Percentiles rank a stretch among this genome's conserved stretches.
These are phyloP conservation scores for Teratosphaeria pseudoeucalypti DNA, from an alignment of 2,329 filamentous ascomycete species.

Conservation along the genomic window DNA sequence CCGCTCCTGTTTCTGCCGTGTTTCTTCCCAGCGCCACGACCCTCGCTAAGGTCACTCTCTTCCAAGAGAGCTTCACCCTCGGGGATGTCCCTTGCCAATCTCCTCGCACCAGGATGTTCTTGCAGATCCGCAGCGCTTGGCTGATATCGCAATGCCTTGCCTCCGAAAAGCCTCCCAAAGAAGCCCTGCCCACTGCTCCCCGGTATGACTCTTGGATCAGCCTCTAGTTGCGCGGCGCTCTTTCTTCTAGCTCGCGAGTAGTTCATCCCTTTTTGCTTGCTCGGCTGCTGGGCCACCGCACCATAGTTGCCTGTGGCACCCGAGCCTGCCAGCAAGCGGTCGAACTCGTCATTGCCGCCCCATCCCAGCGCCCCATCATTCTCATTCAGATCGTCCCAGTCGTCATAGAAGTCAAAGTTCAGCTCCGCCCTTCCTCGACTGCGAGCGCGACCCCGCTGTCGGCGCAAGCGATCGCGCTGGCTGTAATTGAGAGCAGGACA, in stretches of 20 bases:
- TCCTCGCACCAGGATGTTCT: slow-evolving; percentile 61
- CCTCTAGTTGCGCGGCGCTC: slow-evolving; percentile 42
- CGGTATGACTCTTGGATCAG: slow-evolving; percentile 80
- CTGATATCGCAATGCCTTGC: slow-evolving; percentile 69
- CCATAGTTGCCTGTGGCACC: slow-evolving; percentile 36
- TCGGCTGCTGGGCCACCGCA: slow-evolving; percentile 45
- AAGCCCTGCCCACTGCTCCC: slow-evolving; percentile 59
- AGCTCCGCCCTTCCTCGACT: slow-evolving; percentile 59
- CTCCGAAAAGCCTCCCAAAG: slow-evolving; percentile 71
- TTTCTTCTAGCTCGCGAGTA: slow-evolving; percentile 46
- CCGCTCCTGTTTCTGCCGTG: slow-evolving; percentile 58
- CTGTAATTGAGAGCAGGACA: slow-evolving; percentile 27
- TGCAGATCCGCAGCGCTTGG: slow-evolving; percentile 84
- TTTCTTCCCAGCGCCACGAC: slow-evolving; percentile 9
- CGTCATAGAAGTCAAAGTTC: slow-evolving; percentile 95
- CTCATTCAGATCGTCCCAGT: slow-evolving; percentile 69
- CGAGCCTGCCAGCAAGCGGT: slow-evolving; percentile 65
- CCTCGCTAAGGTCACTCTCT: slow-evolving; percentile 42
- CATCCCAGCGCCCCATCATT: slow-evolving; percentile 55
- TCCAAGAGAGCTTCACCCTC: slow-evolving; percentile 66
- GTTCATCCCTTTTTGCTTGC: slow-evolving; percentile 72
- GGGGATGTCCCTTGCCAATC: slow-evolving; percentile 25
- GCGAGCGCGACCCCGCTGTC: slow-evolving; percentile 55
- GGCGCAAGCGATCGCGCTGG: slow-evolving; percentile 43
- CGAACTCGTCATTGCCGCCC: slow-evolving; percentile 70